Percentiles rank a stretch among this genome's conserved stretches.
These are phyloP conservation scores for Arthrobotrys sphaeroides DNA, from an alignment of 2,329 filamentous ascomycete species.

Conservation along the genomic window DNA sequence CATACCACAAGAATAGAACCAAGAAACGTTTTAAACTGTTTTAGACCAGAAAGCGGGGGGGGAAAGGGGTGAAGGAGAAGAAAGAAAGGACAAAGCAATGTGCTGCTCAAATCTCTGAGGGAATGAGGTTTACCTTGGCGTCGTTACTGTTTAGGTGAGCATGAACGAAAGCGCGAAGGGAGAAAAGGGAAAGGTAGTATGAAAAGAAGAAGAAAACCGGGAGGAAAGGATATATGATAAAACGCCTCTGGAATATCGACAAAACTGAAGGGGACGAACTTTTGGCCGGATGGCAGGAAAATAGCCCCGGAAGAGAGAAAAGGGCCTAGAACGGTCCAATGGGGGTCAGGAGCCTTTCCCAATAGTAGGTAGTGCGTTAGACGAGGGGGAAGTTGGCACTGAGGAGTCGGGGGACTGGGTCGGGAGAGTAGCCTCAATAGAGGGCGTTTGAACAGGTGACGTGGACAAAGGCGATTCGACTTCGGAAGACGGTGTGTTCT, in stretches of 20 bases:
- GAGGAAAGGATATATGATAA: background rate
- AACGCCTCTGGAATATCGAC: conserved; percentile 1
- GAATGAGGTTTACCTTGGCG: background rate
- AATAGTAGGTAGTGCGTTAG: too few relatives aligned
- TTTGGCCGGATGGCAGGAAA: too few relatives aligned
- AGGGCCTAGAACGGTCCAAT: too few relatives aligned
- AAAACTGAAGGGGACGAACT: background rate
- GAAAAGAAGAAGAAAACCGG: background rate
- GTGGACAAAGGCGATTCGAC: conserved; percentile 40
- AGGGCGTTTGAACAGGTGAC: conserved; percentile 35
- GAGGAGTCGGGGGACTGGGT: background rate
- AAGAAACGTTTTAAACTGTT: background rate
- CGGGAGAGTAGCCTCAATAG: conserved; percentile 38
- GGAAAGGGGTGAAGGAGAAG: background rate
- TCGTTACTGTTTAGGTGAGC: background rate
- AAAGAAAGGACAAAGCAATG: too few relatives aligned
- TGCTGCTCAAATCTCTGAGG: background rate
- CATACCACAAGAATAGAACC: background rate
- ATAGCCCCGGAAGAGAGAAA: too few relatives aligned
- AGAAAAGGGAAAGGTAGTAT: too few relatives aligned
- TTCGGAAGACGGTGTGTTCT: conserved; percentile 47
- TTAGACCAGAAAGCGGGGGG: background rate
- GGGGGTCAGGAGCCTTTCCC: too few relatives aligned
- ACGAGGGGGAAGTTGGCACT: background rate
- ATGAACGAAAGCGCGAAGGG: background rate